Conservation (phyloP, 352 stramenopile species). For the Phytophthora brassicae region DNA sequence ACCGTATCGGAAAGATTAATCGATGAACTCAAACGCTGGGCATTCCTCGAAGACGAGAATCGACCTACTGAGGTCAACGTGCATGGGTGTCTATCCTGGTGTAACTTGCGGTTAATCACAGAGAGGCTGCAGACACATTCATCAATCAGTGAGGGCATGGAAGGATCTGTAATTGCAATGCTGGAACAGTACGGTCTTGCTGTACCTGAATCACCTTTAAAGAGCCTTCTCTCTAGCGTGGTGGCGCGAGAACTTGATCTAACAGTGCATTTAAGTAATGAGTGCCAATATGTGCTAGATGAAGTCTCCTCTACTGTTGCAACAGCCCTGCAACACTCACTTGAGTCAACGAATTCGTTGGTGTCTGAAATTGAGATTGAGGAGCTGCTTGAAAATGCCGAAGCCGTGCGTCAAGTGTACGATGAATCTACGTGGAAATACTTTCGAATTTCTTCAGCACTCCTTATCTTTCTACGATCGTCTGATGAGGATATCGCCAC, state of each 20-base stretch:
- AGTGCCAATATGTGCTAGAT: slow-evolving; percentile 19
- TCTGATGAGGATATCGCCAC: background rate
- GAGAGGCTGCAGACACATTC: slow-evolving; percentile 14
- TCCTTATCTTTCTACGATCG: slow-evolving; percentile 19
- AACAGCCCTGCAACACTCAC: slow-evolving; percentile 15
- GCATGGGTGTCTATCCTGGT: slow-evolving; percentile 24
- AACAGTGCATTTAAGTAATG: slow-evolving; percentile 14
- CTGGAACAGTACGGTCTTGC: slow-evolving; percentile 35
- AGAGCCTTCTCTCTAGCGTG: slow-evolving; percentile 28
- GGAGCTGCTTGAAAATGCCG: slow-evolving; percentile 36
- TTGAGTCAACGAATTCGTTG: slow-evolving; percentile 34
- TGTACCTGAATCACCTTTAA: slow-evolving; percentile 16
- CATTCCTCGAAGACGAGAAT: slow-evolving; percentile 29
- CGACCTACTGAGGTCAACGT: slow-evolving; percentile 18
- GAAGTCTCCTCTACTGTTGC: slow-evolving; percentile 23
- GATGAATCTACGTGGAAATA: slow-evolving; percentile 35
- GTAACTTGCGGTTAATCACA: slow-evolving; percentile 9
- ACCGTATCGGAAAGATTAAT: slow-evolving; percentile 24
- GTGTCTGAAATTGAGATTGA: slow-evolving; percentile 48
- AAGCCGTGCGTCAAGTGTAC: slow-evolving; percentile 29
- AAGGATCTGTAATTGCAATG: slow-evolving; percentile 32
- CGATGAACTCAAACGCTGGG: slow-evolving; percentile 30
- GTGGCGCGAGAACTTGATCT: slow-evolving; percentile 30
- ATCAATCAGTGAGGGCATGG: slow-evolving; percentile 23
- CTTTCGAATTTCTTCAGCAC: slow-evolving; percentile 24